Base-by-base conservation (phyloP, 192 early-diverging fungal species). In the Blastocladiella britannica region DNA sequence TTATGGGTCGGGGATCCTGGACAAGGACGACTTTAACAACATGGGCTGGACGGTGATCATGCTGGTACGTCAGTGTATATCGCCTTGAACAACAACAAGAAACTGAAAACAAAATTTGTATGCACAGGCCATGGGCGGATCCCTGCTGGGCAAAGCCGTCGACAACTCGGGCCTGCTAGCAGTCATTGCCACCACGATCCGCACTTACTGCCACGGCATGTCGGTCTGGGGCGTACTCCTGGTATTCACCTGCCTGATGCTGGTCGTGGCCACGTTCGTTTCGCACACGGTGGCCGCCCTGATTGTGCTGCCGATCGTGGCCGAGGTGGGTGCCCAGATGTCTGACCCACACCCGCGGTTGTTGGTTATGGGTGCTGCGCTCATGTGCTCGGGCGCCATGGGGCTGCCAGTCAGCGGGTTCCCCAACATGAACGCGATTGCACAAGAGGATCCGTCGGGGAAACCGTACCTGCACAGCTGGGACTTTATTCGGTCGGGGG, bases 61-160 rank as follows among this genome's bases (percentile, higher is more conserved):
- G 58, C 68, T 82, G 59, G n/a, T n/a, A n/a, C n/a, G 52, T 20
- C 23, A 18, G 5, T 62, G 58, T 52, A 26, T 53, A 20, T 58
- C 23, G 3, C 29, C 28, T n/a, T n/a, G n/a, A n/a, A n/a, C n/a
- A n/a, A n/a, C n/a, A n/a, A n/a, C n/a, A n/a, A n/a, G n/a, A n/a
- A n/a, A n/a, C n/a, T n/a, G n/a, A n/a, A n/a, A n/a, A n/a, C n/a
- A n/a, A n/a, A n/a, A 62, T 77, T 5, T n/a, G n/a, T n/a, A n/a
- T n/a, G n/a, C n/a, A n/a, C n/a, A n/a, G n/a, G 93, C 93, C 5
- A 92, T 97, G 93, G 93, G 93, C 29, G 93, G 93, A 51, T 87
- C 89, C 56, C 87, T 88, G 12, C 77, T 97, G 30, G 93, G 93
- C 51, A 87, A 85, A 52, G 87, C 89, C 0, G 93, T 97, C 3